Evolutionary conservation across 306 rosid species (phyloP).

Genomic region (Phaseolus lunatus): DNA sequence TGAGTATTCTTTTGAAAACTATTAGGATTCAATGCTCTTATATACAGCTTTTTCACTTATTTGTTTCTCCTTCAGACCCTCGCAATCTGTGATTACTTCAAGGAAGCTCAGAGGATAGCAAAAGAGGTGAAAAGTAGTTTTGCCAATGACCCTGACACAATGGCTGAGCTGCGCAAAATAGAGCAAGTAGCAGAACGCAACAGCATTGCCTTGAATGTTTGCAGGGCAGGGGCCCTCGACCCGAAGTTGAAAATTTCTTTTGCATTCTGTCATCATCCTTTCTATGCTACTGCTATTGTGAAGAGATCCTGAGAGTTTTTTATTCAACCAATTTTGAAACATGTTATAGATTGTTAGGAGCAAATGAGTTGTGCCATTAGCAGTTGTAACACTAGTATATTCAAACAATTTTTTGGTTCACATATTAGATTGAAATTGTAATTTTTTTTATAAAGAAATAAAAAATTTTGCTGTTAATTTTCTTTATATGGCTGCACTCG

Average conservation of each 20-base stretch:
- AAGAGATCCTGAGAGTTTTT: slow-evolving; percentile 75
- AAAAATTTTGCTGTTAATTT: slow-evolving; percentile 20
- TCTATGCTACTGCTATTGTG: slow-evolving; percentile 82
- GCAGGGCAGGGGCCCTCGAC: slow-evolving; percentile 70
- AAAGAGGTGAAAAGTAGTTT: slow-evolving; percentile 82
- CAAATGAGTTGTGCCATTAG: slow-evolving; percentile 49
- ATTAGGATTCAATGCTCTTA: not conserved
- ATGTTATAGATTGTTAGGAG: slow-evolving; percentile 49
- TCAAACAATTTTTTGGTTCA: slow-evolving; percentile 50
- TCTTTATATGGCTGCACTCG: not conserved
- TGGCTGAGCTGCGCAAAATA: slow-evolving; percentile 75
- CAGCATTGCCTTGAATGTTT: slow-evolving; percentile 75
- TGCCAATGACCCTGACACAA: slow-evolving; percentile 71
- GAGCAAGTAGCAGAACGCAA: slow-evolving; percentile 98
- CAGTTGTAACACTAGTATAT: slow-evolving; percentile 50
- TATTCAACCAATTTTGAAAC: slow-evolving; percentile 64
- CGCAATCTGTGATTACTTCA: slow-evolving; percentile 76
- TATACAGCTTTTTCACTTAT: slow-evolving; percentile 17
- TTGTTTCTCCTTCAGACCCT: slow-evolving; percentile 61
- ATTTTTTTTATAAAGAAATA: slow-evolving; percentile 51
- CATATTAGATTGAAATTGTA: slow-evolving; percentile 56
- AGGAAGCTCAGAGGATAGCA: slow-evolving; percentile 88
- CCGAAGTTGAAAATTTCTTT: slow-evolving; percentile 81
- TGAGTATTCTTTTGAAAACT: slow-evolving; percentile 53
- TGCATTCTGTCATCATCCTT: slow-evolving; percentile 84